Evolutionary conservation across 345 rosid genomes (phyloP).

Genomic region (Lenwebbia sp.): DNA sequence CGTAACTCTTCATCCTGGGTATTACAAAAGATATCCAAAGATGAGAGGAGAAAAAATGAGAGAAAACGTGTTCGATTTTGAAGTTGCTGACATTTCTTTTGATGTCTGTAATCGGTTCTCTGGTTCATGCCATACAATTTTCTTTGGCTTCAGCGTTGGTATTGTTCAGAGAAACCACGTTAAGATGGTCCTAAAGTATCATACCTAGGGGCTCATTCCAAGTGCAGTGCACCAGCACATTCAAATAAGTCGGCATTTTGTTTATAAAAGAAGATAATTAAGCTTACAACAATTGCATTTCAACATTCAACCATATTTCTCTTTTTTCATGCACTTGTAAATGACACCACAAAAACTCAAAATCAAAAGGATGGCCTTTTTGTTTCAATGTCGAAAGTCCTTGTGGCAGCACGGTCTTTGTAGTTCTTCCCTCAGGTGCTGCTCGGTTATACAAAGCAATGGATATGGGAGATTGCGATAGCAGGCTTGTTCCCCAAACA

Average conservation of each 20-base stretch:
- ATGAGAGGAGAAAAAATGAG: neutral
- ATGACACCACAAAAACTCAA: neutral
- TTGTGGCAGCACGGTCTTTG: neutral
- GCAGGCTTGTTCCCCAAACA: neutral
- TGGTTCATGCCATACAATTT: neutral
- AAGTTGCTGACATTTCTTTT: neutral
- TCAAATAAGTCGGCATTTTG: neutral
- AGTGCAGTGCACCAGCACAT: neutral
- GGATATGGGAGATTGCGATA: neutral
- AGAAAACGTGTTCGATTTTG: neutral
- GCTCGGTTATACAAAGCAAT: neutral
- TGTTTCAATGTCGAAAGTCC: neutral
- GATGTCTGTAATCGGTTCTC: neutral
- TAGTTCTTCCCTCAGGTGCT: neutral
- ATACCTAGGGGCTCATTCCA: neutral
- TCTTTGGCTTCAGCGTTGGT: neutral
- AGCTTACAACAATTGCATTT: neutral
- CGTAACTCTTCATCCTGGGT: conserved; percentile 7
- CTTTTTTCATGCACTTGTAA: neutral
- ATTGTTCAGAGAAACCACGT: neutral
- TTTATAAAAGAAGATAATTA: neutral
- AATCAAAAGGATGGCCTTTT: neutral
- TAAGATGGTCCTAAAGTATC: neutral
- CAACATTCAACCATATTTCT: neutral
- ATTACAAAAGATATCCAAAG: neutral